These are phyloP conservation scores for Boletus sp. DNA, from an alignment of 768 basidiomycete genomes.

Conservation along the genomic window DNA sequence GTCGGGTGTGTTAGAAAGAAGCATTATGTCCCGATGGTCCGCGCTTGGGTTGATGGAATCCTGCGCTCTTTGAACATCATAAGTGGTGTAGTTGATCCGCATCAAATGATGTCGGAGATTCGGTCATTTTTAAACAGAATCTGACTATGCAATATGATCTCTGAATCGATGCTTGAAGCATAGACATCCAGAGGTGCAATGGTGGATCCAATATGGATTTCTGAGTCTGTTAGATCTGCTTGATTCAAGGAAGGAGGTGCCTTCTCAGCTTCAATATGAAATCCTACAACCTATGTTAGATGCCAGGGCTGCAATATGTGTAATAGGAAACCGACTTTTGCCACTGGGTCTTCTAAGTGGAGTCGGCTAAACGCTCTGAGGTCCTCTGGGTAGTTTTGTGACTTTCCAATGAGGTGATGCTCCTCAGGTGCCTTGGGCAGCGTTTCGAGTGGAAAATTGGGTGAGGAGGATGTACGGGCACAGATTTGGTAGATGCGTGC, in stretches of 20 bases:
- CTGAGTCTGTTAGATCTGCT: background rate
- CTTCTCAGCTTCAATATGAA: background rate
- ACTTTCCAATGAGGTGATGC: background rate
- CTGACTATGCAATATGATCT: background rate
- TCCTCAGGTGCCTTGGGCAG: background rate
- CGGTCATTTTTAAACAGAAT: background rate
- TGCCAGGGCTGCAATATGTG: background rate
- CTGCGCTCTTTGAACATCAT: background rate
- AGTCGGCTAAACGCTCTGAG: background rate
- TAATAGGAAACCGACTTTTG: background rate
- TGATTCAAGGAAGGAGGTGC: background rate
- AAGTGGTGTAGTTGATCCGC: background rate
- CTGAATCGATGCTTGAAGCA: background rate
- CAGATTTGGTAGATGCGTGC: background rate
- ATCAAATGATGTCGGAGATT: background rate
- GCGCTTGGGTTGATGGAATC: background rate
- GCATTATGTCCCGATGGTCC: background rate
- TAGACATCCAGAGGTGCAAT: background rate
- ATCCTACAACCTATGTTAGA: background rate
- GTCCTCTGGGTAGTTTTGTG: background rate
- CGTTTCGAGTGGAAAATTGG: background rate
- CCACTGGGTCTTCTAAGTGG: no score
- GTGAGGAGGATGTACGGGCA: no score
- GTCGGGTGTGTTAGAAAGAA: background rate
- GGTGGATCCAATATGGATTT: background rate